A percentile compares a stretch with the other conserved stretches of the same genome.
These are phyloP conservation scores for Candida golubevii DNA, from an alignment of 805 yeast genomes.

Conservation along the genomic window DNA sequence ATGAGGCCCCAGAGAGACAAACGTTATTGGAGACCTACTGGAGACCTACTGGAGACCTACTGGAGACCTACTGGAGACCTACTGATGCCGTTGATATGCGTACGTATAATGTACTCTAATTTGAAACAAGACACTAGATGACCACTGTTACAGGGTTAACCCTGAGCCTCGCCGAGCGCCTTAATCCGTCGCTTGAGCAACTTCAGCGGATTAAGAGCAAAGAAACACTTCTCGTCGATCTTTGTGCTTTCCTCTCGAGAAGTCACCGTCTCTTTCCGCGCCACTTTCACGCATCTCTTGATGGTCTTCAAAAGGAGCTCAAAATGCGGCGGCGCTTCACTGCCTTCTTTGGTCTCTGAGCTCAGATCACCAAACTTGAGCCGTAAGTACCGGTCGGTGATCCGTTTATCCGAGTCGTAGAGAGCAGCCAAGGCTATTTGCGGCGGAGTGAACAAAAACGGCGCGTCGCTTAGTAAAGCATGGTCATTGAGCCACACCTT, in stretches of 20 bases:
- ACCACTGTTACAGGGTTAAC: too few relatives aligned
- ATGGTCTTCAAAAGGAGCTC: conserved; percentile 45
- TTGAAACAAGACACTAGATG: too few relatives aligned
- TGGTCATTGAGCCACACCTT: conserved; percentile 61
- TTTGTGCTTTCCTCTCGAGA: conserved; percentile 57
- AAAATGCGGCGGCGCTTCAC: conserved; percentile 16
- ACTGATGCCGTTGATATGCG: too few relatives aligned
- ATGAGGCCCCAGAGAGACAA: neutral
- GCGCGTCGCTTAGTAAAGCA: conserved; percentile 65
- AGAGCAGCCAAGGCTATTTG: conserved; percentile 91
- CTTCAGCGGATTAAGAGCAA: conserved; percentile 55
- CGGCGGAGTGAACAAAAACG: conserved; percentile 83
- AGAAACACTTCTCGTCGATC: conserved; percentile 62
- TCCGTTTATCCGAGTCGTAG: conserved; percentile 57
- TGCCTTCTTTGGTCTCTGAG: conserved; percentile 2
- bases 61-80: too few relatives aligned
- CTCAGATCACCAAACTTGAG: conserved; percentile 46
- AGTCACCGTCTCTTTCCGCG: conserved; percentile 41
- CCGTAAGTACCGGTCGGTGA: conserved; percentile 63
- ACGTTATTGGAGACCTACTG: too few relatives aligned
- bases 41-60: too few relatives aligned
- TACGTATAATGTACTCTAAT: too few relatives aligned
- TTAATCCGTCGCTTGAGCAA: conserved; percentile 43
- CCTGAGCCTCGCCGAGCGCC: conserved; percentile 9
- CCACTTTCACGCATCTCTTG: conserved; percentile 43